Evolutionary conservation across 169 alveolate species (phyloP), one percentile per base, ranked within the genome.

Genomic region (Plasmodium falciparum): DNA sequence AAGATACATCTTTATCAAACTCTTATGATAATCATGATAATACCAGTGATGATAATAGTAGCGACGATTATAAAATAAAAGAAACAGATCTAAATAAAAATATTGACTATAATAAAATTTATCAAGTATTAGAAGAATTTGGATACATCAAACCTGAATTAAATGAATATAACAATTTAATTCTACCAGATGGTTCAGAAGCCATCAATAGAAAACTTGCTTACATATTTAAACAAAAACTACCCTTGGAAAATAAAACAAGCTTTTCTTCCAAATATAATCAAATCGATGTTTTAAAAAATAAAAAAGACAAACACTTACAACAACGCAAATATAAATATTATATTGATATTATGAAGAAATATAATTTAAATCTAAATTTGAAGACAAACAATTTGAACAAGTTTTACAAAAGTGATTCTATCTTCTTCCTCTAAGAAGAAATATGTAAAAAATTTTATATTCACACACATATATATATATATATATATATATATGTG

Each of bases 101-200:
- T 15, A 54, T 85, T 9, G 49, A 24, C 54, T 45, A 59, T 71
- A 65, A 71, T 39, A 66, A 54, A 15, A 85, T 85, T 43, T 85
- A 85, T 61, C 88, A 69, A 61, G 92, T 22, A 15, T 24, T 85
- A 29, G 83, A 85, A 85, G 29, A 61, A 50, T 85, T 85, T 47
- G 92, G 92, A 2, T 85, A 85, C 50, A 71, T 17, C 11, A 69
- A 72, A 85, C 92, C 92, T 22, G 92, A 85, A 47, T 33, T 85
- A 72, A 95, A 89, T 73, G 95, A 92, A 72, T 88, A 85, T 63
- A 96, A 96, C 22, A 95, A 95, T 73, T 91, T 95, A 75, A 91
- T 94, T 20, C 91, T 95, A 15, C 97, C 97, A 12, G 94, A 95
- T 76, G 97, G 97, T 22, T 91, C 95, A 65, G 97, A 95, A 88